These are phyloP conservation scores for Scutellaria baicalensis DNA, from an alignment of 257 asterid species.

Conservation along the genomic window DNA sequence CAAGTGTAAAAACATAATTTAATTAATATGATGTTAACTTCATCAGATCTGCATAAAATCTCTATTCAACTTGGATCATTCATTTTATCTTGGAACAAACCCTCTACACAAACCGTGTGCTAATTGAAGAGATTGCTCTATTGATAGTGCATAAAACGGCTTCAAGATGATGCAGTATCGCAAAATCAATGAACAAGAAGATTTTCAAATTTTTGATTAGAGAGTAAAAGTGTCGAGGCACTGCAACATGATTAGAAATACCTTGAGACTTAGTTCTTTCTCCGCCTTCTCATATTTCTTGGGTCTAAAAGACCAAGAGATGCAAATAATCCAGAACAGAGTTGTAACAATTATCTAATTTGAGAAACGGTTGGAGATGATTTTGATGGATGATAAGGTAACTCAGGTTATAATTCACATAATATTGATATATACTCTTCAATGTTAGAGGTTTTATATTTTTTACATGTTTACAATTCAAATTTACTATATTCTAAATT, in stretches of 20 bases:
- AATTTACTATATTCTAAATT: no score
- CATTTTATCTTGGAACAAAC: no score
- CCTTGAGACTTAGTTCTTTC: conserved; percentile 61
- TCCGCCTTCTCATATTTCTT: conserved; percentile 44
- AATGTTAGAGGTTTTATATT: no score
- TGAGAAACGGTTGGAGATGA: no score
- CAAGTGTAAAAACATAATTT: not conserved
- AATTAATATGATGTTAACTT: not conserved
- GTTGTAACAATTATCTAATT: not conserved
- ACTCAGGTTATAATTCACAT: no score
- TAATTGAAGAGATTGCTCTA: not conserved
- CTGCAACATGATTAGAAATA: conserved; percentile 9
- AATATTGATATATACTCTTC: no score
- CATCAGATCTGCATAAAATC: not conserved
- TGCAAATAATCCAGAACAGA: not conserved
- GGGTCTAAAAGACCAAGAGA: conserved; percentile 42
- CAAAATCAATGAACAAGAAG: not conserved
- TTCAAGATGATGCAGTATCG: not conserved
- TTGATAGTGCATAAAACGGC: not conserved
- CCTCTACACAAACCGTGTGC: no score
- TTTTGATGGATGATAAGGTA: no score
- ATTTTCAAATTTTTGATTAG: not conserved
- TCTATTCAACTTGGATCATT: no score
- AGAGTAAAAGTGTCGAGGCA: not conserved
- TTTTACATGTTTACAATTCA: no score